Evolutionary conservation across 2,329 filamentous ascomycete species (phyloP).

Genomic region (Diaporthe velutina): DNA sequence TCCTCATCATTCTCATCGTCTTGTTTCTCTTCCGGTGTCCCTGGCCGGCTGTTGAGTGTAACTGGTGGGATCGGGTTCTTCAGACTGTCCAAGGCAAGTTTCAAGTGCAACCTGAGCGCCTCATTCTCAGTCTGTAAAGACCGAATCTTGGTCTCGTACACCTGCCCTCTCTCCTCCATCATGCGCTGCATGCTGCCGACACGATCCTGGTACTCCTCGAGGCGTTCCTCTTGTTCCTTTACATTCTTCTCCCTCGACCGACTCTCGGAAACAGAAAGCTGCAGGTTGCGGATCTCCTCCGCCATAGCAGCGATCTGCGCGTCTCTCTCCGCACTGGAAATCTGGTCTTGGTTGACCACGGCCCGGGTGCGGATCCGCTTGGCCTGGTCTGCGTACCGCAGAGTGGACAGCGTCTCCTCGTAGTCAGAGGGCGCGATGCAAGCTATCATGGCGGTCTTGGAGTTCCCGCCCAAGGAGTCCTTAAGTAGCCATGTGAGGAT

Average conservation of each 20-base stretch:
- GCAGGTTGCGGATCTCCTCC: conserved; percentile 89
- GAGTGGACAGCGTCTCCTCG: conserved; percentile 94
- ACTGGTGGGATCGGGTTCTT: conserved; percentile 89
- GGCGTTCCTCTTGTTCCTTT: conserved; percentile 81
- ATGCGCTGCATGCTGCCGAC: conserved; percentile 91
- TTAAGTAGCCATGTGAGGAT: conserved; percentile 89
- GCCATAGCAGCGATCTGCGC: conserved; percentile 95
- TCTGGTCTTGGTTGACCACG: conserved; percentile 94
- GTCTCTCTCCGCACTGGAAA: conserved; percentile 92
- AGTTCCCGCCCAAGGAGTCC: conserved; percentile 95
- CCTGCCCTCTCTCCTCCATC: conserved; percentile 94
- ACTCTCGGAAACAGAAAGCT: conserved; percentile 79
- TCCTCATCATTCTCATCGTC: conserved; percentile 39
- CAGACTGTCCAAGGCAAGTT: conserved; percentile 85
- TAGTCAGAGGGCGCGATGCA: conserved; percentile 97
- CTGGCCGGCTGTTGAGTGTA: conserved; percentile 51
- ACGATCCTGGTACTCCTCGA: conserved; percentile 95
- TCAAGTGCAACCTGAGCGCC: conserved; percentile 86
- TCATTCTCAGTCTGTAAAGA: conserved; percentile 92
- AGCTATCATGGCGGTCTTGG: conserved; percentile 99
- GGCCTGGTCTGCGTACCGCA: conserved; percentile 97
- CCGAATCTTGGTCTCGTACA: conserved; percentile 94
- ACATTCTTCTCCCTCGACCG: conserved; percentile 80
- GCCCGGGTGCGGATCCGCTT: conserved; percentile 97
- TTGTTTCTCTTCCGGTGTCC: conserved; percentile 47